Conservation (phyloP, 2,329 filamentous ascomycete genomes). For the Penicillium frequentans region DNA sequence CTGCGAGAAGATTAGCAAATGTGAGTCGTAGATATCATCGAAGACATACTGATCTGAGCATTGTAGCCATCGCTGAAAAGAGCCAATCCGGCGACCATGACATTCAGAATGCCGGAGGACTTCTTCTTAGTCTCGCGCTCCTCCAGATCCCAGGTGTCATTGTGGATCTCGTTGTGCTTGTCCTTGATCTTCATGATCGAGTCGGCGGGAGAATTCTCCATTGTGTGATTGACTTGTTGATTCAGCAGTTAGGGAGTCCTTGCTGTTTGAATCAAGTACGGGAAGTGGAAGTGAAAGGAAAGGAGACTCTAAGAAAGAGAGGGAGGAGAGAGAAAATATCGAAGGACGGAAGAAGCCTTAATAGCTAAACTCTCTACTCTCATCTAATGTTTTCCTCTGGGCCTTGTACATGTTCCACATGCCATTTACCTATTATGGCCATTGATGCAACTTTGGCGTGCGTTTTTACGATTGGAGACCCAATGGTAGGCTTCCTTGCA, state of each 20-base stretch:
- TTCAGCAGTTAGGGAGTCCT: neutral
- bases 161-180: neutral
- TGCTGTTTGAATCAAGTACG: neutral
- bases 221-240: neutral
- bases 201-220: constrained; percentile 10
- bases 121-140: constrained; percentile 5
- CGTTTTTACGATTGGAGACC: neutral
- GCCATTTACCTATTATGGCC: neutral
- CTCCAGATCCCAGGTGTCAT: constrained; percentile 10
- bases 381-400: neutral
- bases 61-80: constrained; percentile 43
- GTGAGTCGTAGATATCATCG: neutral
- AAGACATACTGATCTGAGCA: constrained; percentile 32
- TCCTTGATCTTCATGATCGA: constrained; percentile 11
- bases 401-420: no score
- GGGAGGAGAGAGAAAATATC: neutral
- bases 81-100: constrained; percentile 38
- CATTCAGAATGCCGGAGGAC: constrained; percentile 32
- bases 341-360: neutral
- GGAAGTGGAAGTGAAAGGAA: neutral
- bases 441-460: neutral
- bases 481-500: constrained; percentile 4
- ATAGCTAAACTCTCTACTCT: neutral
- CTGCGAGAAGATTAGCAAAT: constrained; percentile 9
- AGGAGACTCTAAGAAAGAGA: neutral